Percentiles rank a stretch among this genome's conserved stretches.
Evolutionary conservation across 768 basidiomycete genomes (phyloP).

Genomic region (Tylopilus intermedius): DNA sequence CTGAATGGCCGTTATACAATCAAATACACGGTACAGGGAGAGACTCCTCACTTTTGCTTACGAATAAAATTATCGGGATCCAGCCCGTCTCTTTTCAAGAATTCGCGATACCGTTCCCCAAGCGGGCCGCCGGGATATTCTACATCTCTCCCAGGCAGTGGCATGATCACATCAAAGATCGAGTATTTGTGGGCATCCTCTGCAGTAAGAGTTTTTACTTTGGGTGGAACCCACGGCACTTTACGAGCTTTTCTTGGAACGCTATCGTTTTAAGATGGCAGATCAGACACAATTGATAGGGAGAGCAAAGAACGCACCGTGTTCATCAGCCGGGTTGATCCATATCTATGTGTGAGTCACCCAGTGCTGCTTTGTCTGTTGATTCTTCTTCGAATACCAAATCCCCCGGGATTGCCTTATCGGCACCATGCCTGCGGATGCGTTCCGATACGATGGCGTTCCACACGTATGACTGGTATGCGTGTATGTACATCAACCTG

Average conservation of each 20-base stretch:
- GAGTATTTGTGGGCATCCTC: slow-evolving; percentile 76
- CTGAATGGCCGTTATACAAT: slow-evolving; percentile 36
- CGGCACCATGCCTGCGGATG: slow-evolving; percentile 68
- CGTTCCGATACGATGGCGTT: slow-evolving; percentile 96
- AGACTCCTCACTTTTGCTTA: slow-evolving; percentile 70
- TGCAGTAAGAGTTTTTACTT: slow-evolving; percentile 72
- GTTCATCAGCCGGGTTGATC: slow-evolving; percentile 33
- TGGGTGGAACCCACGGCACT: slow-evolving; percentile 56
- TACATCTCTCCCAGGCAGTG: slow-evolving; percentile 93
- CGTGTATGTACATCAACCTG: slow-evolving; percentile 95
- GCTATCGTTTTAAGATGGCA: slow-evolving; percentile 8
- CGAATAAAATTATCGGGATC: slow-evolving; percentile 86
- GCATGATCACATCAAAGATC: slow-evolving; percentile 95
- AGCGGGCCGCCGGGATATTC: slow-evolving; percentile 84
- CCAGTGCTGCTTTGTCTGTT: slow-evolving; percentile 17
- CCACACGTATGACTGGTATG: slow-evolving; percentile 98
- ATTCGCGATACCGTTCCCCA: slow-evolving; percentile 82
- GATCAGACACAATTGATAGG: slow-evolving; percentile 7
- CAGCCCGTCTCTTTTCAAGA: slow-evolving; percentile 78
- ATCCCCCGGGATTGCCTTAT: slow-evolving; percentile 79
- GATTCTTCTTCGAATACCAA: slow-evolving; percentile 66
- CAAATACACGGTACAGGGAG: not conserved
- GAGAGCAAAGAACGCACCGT: slow-evolving; percentile 21
- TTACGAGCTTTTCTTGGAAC: slow-evolving; percentile 22
- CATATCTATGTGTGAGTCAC: slow-evolving; percentile 27